phyloP scores from a whole-genome alignment of 176 grass and related monocot genomes.

The Hsuehochloa calcarea region DNA sequence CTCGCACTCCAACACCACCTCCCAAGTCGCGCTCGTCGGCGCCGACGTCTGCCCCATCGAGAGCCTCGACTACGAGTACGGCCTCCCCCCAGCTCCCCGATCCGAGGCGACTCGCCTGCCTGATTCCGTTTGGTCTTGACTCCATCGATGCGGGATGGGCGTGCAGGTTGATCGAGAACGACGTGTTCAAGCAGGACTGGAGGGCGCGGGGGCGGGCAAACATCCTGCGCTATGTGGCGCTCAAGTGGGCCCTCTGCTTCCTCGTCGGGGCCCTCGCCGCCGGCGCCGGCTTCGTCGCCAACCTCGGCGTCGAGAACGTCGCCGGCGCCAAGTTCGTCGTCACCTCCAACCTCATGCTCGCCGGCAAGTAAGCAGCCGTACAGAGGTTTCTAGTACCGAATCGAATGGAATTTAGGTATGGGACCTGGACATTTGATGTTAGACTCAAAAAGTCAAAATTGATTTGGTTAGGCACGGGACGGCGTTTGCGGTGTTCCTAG shows the following conservation, averaged over 20 bases:
- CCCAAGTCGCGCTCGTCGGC: conserved; percentile 87
- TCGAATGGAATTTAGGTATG: neutral
- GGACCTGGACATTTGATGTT: neutral
- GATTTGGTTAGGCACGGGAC: conserved; percentile 39
- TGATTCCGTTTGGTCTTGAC: neutral
- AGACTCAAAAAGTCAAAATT: conserved; percentile 19
- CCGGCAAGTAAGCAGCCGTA: conserved; percentile 44
- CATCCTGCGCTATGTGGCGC: conserved; percentile 70
- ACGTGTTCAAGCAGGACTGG: conserved; percentile 95
- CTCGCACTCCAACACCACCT: conserved; percentile 65
- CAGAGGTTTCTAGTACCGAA: neutral
- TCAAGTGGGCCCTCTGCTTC: conserved; percentile 92
- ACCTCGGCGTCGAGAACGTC: conserved; percentile 90
- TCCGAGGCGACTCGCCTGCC: neutral
- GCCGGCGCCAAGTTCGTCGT: conserved; percentile 86
- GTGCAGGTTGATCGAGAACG: conserved; percentile 83
- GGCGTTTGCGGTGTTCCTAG: conserved; percentile 72
- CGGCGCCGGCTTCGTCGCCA: conserved; percentile 62
- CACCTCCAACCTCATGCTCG: conserved; percentile 81
- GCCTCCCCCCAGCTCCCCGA: neutral
- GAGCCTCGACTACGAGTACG: conserved; percentile 96
- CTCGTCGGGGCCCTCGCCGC: conserved; percentile 62
- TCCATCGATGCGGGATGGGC: neutral
- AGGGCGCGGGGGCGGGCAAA: conserved; percentile 45
- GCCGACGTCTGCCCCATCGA: conserved; percentile 81